Base-by-base conservation (phyloP, 202 grass and related monocot genomes). In the Elaeis oleifera region DNA sequence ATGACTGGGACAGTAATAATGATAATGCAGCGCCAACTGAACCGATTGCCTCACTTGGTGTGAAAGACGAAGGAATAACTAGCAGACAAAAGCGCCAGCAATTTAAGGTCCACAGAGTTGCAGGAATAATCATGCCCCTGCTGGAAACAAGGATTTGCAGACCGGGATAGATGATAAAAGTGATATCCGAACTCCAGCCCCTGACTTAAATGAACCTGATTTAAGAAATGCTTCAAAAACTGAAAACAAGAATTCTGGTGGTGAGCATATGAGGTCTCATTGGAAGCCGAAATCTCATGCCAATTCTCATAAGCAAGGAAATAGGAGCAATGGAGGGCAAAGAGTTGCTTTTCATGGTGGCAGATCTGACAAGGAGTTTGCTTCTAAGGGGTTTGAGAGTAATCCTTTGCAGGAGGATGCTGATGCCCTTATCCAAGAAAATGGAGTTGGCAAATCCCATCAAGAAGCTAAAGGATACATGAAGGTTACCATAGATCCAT, bases 281-380 rank as follows among this genome's bases (percentile, higher is more conserved):
- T 99, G 94, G 94, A 99, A 89, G 69, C 94, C 85, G n/a, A 99
- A 99, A 81, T 74, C 85, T 51, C 80, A 68, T n/a, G 28, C 65
- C 44, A 44, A 73, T 69, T 49, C 73, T 54, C 79, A 72, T 56
- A 78, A 76, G 25, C 70, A 81, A 39, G 74, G 79, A 52, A 85
- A 60, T 64, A 75, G 29, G 75, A 60, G 51, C 59, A 68, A 23
- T 67, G 77, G 83, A 64, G 80, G 80, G 53, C 69, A 76, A 73
- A 51, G 69, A 14, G 9, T 18, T n/a, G 72, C 67, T 50, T 57
- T 63, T 2, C 11, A 50, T 2, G 54, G 60, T 69, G 14, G 25
- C 1, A 15, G 56, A 29, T 56, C 59, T 16, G 68, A 78, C 65
- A 68, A 39, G 56, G 54, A 50, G 6, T 53, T 75, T 0, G 17